Percentiles rank a stretch among this genome's conserved stretches.
phyloP scores from a whole-genome alignment of 208 protist species.

The Leishmania aethiopica region DNA sequence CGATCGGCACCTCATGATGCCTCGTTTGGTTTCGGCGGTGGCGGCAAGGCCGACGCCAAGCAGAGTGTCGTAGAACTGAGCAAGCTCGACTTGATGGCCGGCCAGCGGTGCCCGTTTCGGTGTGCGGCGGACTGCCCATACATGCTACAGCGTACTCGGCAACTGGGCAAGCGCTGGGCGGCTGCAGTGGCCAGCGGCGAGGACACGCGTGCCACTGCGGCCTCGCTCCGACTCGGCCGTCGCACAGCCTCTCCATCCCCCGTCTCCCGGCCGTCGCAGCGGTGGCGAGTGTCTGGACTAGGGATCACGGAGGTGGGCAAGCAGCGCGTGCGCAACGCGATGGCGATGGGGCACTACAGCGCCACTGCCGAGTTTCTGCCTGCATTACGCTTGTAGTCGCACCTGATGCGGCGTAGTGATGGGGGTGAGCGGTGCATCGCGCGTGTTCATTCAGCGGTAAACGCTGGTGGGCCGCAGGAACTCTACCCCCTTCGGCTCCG shows the following conservation, averaged over 20 bases:
- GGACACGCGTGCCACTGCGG: neutral
- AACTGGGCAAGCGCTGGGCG: constrained; percentile 20
- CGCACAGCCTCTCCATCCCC: neutral
- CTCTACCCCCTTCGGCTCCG: neutral
- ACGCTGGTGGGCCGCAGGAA: neutral
- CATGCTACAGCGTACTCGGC: constrained; percentile 22
- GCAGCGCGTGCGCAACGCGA: constrained; percentile 24
- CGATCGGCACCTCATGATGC: neutral
- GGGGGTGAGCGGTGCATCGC: neutral
- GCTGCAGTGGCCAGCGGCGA: neutral
- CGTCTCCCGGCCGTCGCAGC: neutral
- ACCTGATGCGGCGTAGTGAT: neutral
- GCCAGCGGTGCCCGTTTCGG: constrained; percentile 39
- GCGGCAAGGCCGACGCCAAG: neutral
- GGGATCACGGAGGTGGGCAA: constrained; percentile 23
- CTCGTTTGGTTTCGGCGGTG: neutral
- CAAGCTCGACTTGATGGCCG: constrained; percentile 48
- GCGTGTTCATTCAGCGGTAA: neutral
- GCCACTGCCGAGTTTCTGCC: constrained; percentile 19
- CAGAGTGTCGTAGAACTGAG: neutral
- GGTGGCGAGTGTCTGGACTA: neutral
- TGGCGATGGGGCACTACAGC: constrained; percentile 19
- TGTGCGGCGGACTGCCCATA: constrained; percentile 51
- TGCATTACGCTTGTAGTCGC: constrained; percentile 2
- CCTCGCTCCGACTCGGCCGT: neutral